These are phyloP conservation scores for Globisporangium heterothallicum DNA, from an alignment of 352 stramenopile genomes.

Conservation along the genomic window DNA sequence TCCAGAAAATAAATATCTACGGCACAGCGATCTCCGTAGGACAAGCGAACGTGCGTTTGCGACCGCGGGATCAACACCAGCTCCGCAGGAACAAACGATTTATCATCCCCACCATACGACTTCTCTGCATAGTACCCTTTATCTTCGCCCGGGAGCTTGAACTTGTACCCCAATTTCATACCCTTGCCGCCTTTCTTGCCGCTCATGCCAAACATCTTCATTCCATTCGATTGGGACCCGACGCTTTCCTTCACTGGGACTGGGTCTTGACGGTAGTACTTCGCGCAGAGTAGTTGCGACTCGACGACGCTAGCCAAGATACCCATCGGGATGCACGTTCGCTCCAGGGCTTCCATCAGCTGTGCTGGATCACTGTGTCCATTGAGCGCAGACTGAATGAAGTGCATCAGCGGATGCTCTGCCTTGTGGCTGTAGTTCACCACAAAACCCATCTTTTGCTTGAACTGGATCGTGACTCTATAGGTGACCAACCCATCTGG, in stretches of 20 bases:
- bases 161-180: slow-evolving; percentile 86
- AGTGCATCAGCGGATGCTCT: slow-evolving; percentile 81
- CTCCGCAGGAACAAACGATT: slow-evolving; percentile 80
- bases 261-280: slow-evolving; percentile 75
- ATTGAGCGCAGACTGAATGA: slow-evolving; percentile 82
- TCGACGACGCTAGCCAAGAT: slow-evolving; percentile 79
- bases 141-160: slow-evolving; percentile 81
- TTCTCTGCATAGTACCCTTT: slow-evolving; percentile 84
- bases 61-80: slow-evolving; percentile 81
- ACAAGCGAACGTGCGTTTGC: slow-evolving; percentile 78
- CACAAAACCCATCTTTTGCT: slow-evolving; percentile 85
- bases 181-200: slow-evolving; percentile 79
- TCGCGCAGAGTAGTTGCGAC: slow-evolving; percentile 78
- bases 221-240: slow-evolving; percentile 16
- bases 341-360: slow-evolving; percentile 76
- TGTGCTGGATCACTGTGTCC: slow-evolving; percentile 73
- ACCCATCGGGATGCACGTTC: slow-evolving; percentile 78
- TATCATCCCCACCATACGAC: slow-evolving; percentile 80
- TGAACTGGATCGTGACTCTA: slow-evolving; percentile 79
- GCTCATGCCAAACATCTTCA: slow-evolving; percentile 48
- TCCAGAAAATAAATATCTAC: slow-evolving; percentile 91
- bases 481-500: slow-evolving; percentile 73
- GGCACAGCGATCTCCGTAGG: slow-evolving; percentile 77
- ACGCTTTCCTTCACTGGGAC: slow-evolving; percentile 32
- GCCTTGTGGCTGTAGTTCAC: slow-evolving; percentile 86